These are phyloP conservation scores for Aspergillus pseudoterreus DNA, from an alignment of 2,329 filamentous ascomycete genomes.

Conservation along the genomic window DNA sequence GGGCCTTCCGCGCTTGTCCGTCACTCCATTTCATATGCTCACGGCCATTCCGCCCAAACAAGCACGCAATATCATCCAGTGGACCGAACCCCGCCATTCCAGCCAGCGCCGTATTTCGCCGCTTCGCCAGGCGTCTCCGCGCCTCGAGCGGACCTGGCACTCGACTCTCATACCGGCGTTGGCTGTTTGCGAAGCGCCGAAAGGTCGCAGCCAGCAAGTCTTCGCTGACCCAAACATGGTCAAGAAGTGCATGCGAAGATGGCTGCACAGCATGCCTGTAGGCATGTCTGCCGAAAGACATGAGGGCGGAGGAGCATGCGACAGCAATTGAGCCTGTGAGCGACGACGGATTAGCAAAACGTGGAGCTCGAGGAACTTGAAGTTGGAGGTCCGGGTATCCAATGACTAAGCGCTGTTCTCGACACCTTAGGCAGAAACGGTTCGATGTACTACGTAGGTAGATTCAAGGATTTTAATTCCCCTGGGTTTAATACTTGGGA, in stretches of 20 bases:
- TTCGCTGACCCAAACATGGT: constrained; percentile 46
- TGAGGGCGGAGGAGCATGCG: constrained; percentile 23
- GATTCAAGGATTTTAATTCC: neutral
- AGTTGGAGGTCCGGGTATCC: neutral
- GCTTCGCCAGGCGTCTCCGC: constrained; percentile 51
- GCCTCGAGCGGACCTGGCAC: constrained; percentile 63
- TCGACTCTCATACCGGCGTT: constrained; percentile 56
- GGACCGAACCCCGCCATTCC: constrained; percentile 25
- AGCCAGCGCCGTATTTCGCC: constrained; percentile 52
- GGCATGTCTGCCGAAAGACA: constrained; percentile 43
- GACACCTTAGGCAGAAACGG: constrained; percentile 2
- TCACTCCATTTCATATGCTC: constrained; percentile 37
- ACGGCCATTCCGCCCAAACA: constrained; percentile 41
- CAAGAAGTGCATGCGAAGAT: constrained; percentile 21
- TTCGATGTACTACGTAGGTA: too few relatives aligned
- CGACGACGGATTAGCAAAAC: constrained; percentile 7
- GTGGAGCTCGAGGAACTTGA: constrained; percentile 3
- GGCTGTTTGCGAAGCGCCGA: constrained; percentile 42
- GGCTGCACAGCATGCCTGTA: constrained; percentile 36
- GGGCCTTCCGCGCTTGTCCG: constrained; percentile 21
- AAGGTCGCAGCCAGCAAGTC: constrained; percentile 46
- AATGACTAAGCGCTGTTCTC: constrained; percentile 22
- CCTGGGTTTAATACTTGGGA: neutral
- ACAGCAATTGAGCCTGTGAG: constrained; percentile 18
- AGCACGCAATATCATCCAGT: constrained; percentile 36